These are phyloP conservation scores for Sordariomycetes sp. DNA, from an alignment of 2,329 filamentous ascomycete species.

Conservation along the genomic window DNA sequence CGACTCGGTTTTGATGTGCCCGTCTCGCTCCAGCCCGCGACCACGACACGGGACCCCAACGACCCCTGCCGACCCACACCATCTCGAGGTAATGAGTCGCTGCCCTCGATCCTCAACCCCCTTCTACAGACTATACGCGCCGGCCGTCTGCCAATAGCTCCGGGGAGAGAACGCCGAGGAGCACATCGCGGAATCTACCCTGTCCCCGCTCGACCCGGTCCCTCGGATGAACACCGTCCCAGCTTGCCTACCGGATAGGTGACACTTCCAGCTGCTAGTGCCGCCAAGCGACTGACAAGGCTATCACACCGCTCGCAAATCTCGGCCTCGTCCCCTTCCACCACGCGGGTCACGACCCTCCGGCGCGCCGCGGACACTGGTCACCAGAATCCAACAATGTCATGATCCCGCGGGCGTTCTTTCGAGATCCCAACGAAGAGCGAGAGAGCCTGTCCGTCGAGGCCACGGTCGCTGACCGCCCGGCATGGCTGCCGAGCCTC, in stretches of 20 bases:
- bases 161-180: not conserved
- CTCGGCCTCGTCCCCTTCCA: not conserved
- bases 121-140: not conserved
- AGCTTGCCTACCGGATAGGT: not conserved
- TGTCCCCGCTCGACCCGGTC: not conserved
- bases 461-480: slow-evolving; percentile 5
- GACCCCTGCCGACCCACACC: not conserved
- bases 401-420: slow-evolving; percentile 1
- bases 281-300: not conserved
- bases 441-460: not conserved
- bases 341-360: not conserved
- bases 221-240: not conserved
- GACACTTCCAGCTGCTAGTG: not conserved
- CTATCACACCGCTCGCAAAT: not conserved
- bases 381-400: slow-evolving; percentile 1
- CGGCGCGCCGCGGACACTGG: not conserved
- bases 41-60: not conserved
- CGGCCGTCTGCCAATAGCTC: not conserved
- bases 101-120: not conserved
- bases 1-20: not conserved
- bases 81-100: not conserved
- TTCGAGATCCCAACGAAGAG: slow-evolving; percentile 1
- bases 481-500: slow-evolving; percentile 10
- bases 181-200: not conserved
- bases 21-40: not conserved